A percentile compares a stretch with the other conserved stretches of the same genome.
Conservation (phyloP, 768 basidiomycete genomes). For the Lactifluus hygrophoroides region DNA sequence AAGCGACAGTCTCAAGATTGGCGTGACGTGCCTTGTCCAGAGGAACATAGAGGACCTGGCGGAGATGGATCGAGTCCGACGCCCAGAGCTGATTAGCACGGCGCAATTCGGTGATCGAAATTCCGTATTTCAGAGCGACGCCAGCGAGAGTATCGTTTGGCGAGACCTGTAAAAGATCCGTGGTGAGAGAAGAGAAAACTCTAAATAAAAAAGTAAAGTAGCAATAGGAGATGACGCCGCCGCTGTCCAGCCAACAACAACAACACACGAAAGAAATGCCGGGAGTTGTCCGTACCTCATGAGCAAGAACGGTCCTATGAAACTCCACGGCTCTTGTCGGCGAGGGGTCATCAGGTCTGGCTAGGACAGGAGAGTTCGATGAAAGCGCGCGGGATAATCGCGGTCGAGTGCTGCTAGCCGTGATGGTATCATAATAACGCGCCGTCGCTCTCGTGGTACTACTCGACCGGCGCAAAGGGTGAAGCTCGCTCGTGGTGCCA, state of each 20-base stretch:
- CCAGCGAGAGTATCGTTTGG: slow-evolving; percentile 76
- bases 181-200: not conserved
- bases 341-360: not conserved
- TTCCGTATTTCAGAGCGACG: slow-evolving; percentile 83
- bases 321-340: not conserved
- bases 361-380: not conserved
- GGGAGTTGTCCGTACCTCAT: slow-evolving; percentile 41
- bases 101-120: slow-evolving; percentile 74
- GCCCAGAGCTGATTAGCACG: slow-evolving; percentile 90
- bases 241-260: no score
- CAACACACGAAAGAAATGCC: no score
- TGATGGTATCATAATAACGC: slow-evolving; percentile 8
- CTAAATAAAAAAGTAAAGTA: no score
- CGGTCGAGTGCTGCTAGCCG: slow-evolving; percentile 13
- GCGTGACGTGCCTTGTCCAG: slow-evolving; percentile 47
- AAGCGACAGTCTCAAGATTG: slow-evolving; percentile 26
- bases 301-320: slow-evolving; percentile 42
- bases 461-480: slow-evolving; percentile 15
- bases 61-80: slow-evolving; percentile 84
- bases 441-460: slow-evolving; percentile 12
- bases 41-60: slow-evolving; percentile 76
- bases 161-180: slow-evolving; percentile 37
- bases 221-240: no score
- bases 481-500: slow-evolving; percentile 11
- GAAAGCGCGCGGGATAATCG: slow-evolving; percentile 15